A percentile compares a stretch with the other conserved stretches of the same genome.
These are phyloP conservation scores for Megacollybia marginata DNA, from an alignment of 768 basidiomycete genomes.

Conservation along the genomic window DNA sequence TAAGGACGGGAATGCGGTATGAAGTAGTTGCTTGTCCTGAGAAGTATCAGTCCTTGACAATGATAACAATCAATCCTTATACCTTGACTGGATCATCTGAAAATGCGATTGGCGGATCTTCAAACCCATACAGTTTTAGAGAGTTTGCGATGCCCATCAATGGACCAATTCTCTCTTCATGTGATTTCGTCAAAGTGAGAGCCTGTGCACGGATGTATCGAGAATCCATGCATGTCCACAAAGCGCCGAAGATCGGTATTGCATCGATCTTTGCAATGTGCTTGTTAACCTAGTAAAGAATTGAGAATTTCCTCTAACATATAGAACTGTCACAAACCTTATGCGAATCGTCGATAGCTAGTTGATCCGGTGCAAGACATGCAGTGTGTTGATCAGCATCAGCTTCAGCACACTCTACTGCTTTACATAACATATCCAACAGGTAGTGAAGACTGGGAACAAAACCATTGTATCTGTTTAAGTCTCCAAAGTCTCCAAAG, in stretches of 20 bases:
- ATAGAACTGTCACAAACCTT: conserved; percentile 8
- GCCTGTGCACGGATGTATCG: conserved; percentile 12
- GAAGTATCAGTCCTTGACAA: not conserved
- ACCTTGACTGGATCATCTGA: conserved; percentile 10
- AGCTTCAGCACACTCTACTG: conserved; percentile 14
- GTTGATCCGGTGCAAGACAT: conserved; percentile 14
- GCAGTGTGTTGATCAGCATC: conserved; percentile 18
- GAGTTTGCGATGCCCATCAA: conserved; percentile 4
- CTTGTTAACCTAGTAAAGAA: conserved; percentile 13
- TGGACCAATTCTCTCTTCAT: conserved; percentile 8
- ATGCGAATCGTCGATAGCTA: conserved; percentile 16
- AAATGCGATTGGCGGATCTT: conserved; percentile 2
- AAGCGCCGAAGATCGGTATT: conserved; percentile 6
- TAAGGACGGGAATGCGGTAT: conserved; percentile 4
- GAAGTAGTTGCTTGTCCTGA: conserved; percentile 4
- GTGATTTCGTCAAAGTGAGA: conserved; percentile 15
- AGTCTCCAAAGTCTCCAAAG: conserved; percentile 12
- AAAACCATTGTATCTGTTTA: conserved; percentile 12
- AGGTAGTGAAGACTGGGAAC: conserved; percentile 15
- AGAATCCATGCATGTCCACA: conserved; percentile 19
- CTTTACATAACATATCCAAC: conserved; percentile 9
- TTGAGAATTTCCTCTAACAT: not conserved
- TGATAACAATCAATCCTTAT: not conserved
- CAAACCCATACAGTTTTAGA: conserved; percentile 1
- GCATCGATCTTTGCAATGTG: conserved; percentile 16